Conservation (phyloP, 2,329 filamentous ascomycete genomes). For the Hypoxylon sp. region DNA sequence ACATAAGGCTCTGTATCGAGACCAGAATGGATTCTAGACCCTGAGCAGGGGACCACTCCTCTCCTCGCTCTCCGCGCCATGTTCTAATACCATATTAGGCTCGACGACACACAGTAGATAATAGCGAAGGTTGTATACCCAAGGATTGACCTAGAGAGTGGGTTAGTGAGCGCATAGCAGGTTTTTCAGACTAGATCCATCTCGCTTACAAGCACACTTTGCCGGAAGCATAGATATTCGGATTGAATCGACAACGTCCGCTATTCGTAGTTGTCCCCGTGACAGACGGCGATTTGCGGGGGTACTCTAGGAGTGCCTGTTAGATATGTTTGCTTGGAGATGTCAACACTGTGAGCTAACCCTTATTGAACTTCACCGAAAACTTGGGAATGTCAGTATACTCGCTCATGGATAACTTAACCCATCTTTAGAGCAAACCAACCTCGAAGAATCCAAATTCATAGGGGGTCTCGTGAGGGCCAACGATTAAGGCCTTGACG, state of each 20-base stretch:
- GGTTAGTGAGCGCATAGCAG: conserved; percentile 22
- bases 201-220: conserved; percentile 88
- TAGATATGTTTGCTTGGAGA: conserved; percentile 19
- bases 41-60: conserved; percentile 97
- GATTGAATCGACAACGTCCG: conserved; percentile 92
- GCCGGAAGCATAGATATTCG: conserved; percentile 92
- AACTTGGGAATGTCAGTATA: conserved; percentile 69
- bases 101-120: conserved; percentile 18
- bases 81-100: conserved; percentile 69
- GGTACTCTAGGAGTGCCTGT: conserved; percentile 76
- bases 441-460: conserved; percentile 98
- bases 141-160: conserved; percentile 77
- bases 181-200: conserved; percentile 36
- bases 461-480: conserved; percentile 93
- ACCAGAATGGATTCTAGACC: conserved; percentile 93
- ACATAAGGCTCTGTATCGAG: conserved; percentile 97
- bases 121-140: conserved; percentile 68
- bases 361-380: conserved; percentile 79
- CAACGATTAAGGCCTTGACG: conserved; percentile 88
- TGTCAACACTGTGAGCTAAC: conserved; percentile 58
- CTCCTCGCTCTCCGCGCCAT: conserved; percentile 90
- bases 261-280: conserved; percentile 86
- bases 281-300: conserved; percentile 72
- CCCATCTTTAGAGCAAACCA: conserved; percentile 47
- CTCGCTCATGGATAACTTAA: background rate